These are phyloP conservation scores for Vigna angularis DNA, from an alignment of 306 rosid species.

Conservation along the genomic window DNA sequence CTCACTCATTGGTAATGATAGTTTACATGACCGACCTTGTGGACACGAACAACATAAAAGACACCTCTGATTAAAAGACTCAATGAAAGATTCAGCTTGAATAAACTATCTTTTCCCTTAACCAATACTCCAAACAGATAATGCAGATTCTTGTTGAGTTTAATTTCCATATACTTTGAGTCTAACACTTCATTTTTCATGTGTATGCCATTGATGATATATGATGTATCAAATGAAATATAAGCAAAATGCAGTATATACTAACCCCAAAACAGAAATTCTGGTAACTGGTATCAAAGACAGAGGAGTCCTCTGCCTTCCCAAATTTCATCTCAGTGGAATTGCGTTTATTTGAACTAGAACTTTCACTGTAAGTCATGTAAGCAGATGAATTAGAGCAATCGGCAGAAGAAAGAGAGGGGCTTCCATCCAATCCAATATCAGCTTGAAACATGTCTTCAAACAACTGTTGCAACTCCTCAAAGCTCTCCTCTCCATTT, in stretches of 20 bases:
- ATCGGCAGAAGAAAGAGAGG: constrained; percentile 41
- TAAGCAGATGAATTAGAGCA: constrained; percentile 57
- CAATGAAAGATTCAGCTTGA: constrained; percentile 17
- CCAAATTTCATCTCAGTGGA: constrained; percentile 61
- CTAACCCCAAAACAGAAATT: constrained; percentile 88
- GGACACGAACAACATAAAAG: constrained; percentile 44
- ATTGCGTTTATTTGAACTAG: constrained; percentile 69
- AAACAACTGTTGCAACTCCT: constrained; percentile 83
- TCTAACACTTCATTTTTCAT: neutral
- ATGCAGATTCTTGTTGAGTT: neutral
- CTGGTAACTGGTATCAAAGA: constrained; percentile 50
- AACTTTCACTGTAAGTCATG: constrained; percentile 47
- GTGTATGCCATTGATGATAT: constrained; percentile 29
- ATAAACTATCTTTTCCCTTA: constrained; percentile 15
- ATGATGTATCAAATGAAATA: neutral
- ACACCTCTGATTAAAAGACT: constrained; percentile 43
- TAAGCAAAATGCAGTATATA: constrained; percentile 29
- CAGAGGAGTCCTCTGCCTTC: constrained; percentile 49
- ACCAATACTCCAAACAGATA: neutral
- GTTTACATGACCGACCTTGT: constrained; percentile 50
- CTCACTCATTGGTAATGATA: constrained; percentile 51
- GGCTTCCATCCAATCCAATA: constrained; percentile 46
- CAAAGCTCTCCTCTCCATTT: constrained; percentile 80
- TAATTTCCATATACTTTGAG: neutral
- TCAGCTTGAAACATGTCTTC: constrained; percentile 79